A percentile compares a stretch with the other conserved stretches of the same genome.
phyloP scores from a whole-genome alignment of 139 green algal species.

The Mesotaenium endlicherianum region DNA sequence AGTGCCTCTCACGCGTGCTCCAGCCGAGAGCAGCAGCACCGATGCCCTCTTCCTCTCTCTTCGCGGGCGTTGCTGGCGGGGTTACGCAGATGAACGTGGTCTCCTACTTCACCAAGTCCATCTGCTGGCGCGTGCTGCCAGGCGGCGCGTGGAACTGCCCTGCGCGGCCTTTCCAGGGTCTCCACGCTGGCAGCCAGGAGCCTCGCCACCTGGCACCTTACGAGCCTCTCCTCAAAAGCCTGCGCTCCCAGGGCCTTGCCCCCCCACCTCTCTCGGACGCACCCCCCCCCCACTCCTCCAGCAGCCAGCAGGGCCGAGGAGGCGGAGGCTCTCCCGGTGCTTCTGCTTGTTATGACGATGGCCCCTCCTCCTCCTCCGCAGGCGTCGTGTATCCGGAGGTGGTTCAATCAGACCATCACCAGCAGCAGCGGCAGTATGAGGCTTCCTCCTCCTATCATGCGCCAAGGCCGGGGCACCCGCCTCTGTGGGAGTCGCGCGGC shows the following conservation, averaged over 20 bases:
- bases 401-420: too few species aligned
- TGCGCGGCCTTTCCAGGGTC: conserved; percentile 28
- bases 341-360: not conserved
- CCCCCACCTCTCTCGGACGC: not conserved
- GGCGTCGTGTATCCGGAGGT: too few species aligned
- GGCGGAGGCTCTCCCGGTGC: not conserved
- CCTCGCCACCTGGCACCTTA: conserved; percentile 16
- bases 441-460: too few species aligned
- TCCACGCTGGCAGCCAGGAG: conserved; percentile 29
- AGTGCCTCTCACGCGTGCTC: not conserved
- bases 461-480: too few species aligned
- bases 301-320: not conserved
- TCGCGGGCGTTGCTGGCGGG: not conserved
- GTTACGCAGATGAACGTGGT: conserved; percentile 26
- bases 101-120: conserved; percentile 27
- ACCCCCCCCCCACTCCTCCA: not conserved
- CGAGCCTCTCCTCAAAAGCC: not conserved
- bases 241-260: not conserved
- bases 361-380: not conserved
- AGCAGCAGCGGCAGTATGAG: too few species aligned
- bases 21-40: too few species aligned
- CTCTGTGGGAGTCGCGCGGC: too few species aligned
- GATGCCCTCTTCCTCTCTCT: not conserved
- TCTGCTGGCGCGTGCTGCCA: conserved; percentile 24
- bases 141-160: conserved; percentile 16